phyloP scores from a whole-genome alignment of 2,329 filamentous ascomycete genomes.

The Dactylellina parvicollis region DNA sequence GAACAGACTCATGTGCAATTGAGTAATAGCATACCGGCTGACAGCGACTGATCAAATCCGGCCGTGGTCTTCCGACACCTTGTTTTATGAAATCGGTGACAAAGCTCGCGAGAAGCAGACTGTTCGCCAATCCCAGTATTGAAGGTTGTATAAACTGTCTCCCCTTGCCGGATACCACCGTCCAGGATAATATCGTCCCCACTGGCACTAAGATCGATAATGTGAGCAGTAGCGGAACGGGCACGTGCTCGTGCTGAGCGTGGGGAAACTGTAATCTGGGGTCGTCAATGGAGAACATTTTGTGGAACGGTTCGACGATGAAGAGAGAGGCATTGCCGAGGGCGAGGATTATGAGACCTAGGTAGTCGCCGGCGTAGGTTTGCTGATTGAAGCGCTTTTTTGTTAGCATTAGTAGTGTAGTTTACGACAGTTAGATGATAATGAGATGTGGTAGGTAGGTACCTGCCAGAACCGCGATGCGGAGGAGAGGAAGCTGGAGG shows the following conservation, averaged over 20 bases:
- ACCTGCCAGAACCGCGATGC: constrained; percentile 67
- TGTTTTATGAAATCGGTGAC: constrained; percentile 87
- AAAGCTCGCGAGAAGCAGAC: constrained; percentile 79
- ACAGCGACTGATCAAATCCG: constrained; percentile 89
- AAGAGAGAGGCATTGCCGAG: constrained; percentile 61
- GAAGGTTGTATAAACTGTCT: constrained; percentile 74
- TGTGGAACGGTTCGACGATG: constrained; percentile 82
- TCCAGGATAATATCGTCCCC: constrained; percentile 23
- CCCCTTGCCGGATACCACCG: constrained; percentile 5
- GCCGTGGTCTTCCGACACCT: constrained; percentile 74
- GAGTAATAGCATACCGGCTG: constrained; percentile 67
- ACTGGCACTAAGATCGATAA: constrained; percentile 68
- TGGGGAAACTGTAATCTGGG: constrained; percentile 85
- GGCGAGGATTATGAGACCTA: constrained; percentile 76
- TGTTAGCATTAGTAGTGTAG: constrained; percentile 23
- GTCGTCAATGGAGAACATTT: constrained; percentile 91
- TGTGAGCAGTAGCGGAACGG: constrained; percentile 77
- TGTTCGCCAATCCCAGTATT: constrained; percentile 80
- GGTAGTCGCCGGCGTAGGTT: constrained; percentile 88
- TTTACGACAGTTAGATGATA: neutral
- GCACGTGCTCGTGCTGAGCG: constrained; percentile 82
- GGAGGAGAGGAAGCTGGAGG: constrained; percentile 63
- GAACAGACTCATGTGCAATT: neutral
- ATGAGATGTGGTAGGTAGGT: constrained; percentile 25
- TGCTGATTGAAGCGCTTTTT: constrained; percentile 64